Evolutionary conservation across 306 rosid species (phyloP).

Genomic region (Canavalia ensiformis): DNA sequence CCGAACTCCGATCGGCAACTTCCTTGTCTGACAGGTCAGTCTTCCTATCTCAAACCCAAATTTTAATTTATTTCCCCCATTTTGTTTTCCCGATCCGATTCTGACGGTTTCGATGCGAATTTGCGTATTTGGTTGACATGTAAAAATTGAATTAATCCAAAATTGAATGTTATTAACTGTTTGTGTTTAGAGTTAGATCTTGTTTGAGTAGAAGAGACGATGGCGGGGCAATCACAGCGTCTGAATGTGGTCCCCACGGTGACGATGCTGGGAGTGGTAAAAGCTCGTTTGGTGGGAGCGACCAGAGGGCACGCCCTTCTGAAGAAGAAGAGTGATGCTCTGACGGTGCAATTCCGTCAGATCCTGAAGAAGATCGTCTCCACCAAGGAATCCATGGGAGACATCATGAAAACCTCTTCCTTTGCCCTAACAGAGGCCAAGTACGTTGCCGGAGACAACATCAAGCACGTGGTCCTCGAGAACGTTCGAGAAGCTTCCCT

Average conservation of each 20-base stretch:
- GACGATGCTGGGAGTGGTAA: slow-evolving; percentile 87
- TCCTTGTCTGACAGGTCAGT: no score
- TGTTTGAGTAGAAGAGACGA: slow-evolving; percentile 36
- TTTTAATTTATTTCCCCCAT: no score
- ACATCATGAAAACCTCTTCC: slow-evolving; percentile 84
- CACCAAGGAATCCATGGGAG: slow-evolving; percentile 96
- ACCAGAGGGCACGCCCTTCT: slow-evolving; percentile 97
- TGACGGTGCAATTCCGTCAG: slow-evolving; percentile 88
- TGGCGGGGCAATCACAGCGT: slow-evolving; percentile 95
- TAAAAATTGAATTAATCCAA: no score
- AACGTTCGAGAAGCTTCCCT: slow-evolving; percentile 83
- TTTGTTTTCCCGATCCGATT: no score
- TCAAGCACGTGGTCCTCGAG: slow-evolving; percentile 89
- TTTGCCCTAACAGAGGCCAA: slow-evolving; percentile 92
- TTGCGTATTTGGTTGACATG: no score
- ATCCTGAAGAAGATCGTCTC: slow-evolving; percentile 92
- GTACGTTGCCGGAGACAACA: slow-evolving; percentile 93
- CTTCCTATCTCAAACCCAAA: no score
- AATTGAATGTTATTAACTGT: no score
- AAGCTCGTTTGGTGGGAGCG: slow-evolving; percentile 89
- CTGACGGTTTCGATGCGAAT: no score
- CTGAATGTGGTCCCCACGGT: slow-evolving; percentile 96
- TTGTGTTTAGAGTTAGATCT: slow-evolving; percentile 12
- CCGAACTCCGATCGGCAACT: no score
- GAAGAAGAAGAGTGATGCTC: slow-evolving; percentile 97